Evolutionary conservation across 139 green algal genomes (phyloP), one percentile per base, ranked within the genome.

Genomic region (Zygnema circumcarinatum): DNA sequence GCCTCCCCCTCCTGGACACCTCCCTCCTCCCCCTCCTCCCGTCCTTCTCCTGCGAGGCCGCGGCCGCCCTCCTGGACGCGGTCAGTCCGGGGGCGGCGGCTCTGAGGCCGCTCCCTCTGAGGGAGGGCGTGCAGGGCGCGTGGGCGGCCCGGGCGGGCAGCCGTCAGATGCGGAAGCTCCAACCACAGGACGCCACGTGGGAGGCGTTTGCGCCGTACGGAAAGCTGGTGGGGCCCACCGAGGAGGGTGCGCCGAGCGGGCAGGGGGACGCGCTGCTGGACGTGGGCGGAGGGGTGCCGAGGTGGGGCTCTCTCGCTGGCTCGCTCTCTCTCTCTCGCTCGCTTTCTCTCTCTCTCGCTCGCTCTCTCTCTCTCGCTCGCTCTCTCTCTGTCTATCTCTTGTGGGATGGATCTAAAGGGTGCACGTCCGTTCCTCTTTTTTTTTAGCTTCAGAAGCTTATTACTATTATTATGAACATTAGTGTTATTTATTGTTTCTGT

Each of bases 131-230:
- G 7, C 47, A 62, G 16, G 16, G 16, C 47, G 47, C 16, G 7
- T 62, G 47, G 47, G 47, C 47, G 47, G 47, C 47, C 7, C 47
- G 16, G 47, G 7, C 16, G 7, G 47, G 47, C 47, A 62, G 47
- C 47, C 47, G 47, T 7, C 47, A 16, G 47, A 16, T 62, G 7
- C 7, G 7, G 7, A 62, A 16, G 47, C 47, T 62, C 7, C 7
- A 7, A 16, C 47, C 47, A 25, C 47, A 16, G 47, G 47, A 62
- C 32, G 36, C 90, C 38, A 91, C 68, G 1, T 29, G 33, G 32
- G 85, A 91, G 86, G 31, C 72, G n/a, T 91, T 91, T 47, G 84
- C 38, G 85, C 87, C 69, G 3, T 91, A 83, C 85, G 87, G 87
- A 35, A 33, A 90, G 67, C 47, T 91, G 22, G 38, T 89, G 56